Percentiles rank a stretch among this genome's conserved stretches.
Evolutionary conservation across 495 filamentous ascomycete species (phyloP).

Genomic region (Tuber umbilicatum): DNA sequence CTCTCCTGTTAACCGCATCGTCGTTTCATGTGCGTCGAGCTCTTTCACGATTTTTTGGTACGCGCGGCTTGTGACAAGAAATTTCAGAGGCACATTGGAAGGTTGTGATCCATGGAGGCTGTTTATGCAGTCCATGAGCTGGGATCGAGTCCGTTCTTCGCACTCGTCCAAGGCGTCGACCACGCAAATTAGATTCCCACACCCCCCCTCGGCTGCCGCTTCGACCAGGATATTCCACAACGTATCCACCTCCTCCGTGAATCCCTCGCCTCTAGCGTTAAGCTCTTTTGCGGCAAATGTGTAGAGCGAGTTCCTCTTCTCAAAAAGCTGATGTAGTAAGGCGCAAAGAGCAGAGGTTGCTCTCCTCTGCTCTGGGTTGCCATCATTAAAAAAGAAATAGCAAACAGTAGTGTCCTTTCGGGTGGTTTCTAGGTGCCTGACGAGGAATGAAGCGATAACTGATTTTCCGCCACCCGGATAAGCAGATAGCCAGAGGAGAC

Average conservation of each 20-base stretch:
- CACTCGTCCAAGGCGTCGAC: constrained; percentile 49
- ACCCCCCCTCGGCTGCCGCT: constrained; percentile 23
- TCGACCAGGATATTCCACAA: no score
- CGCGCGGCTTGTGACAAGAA: constrained; percentile 49
- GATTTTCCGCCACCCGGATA: constrained; percentile 49
- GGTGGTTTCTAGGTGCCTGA: no score
- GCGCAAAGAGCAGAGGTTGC: constrained; percentile 43
- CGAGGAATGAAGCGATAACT: constrained; percentile 23
- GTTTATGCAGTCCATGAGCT: constrained; percentile 22
- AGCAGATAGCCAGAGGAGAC: constrained; percentile 48
- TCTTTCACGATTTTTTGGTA: constrained; percentile 43
- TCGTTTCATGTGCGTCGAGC: constrained; percentile 27
- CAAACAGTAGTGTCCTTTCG: constrained; percentile 43
- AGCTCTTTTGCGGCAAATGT: constrained; percentile 37
- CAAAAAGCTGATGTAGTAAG: constrained; percentile 47
- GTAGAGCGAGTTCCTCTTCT: constrained; percentile 36
- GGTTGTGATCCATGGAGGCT: constrained; percentile 27
- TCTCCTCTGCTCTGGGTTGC: constrained; percentile 42
- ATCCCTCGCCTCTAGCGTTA: constrained; percentile 38
- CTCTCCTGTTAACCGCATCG: constrained; percentile 44
- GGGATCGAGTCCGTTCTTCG: constrained; percentile 12
- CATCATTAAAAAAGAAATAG: constrained; percentile 23
- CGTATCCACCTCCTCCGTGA: constrained; percentile 33
- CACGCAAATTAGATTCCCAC: constrained; percentile 42
- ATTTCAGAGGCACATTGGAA: constrained; percentile 39